A percentile compares a stretch with the other conserved stretches of the same genome.
phyloP scores from a whole-genome alignment of 352 stramenopile genomes.

The Phytopythium litorale region DNA sequence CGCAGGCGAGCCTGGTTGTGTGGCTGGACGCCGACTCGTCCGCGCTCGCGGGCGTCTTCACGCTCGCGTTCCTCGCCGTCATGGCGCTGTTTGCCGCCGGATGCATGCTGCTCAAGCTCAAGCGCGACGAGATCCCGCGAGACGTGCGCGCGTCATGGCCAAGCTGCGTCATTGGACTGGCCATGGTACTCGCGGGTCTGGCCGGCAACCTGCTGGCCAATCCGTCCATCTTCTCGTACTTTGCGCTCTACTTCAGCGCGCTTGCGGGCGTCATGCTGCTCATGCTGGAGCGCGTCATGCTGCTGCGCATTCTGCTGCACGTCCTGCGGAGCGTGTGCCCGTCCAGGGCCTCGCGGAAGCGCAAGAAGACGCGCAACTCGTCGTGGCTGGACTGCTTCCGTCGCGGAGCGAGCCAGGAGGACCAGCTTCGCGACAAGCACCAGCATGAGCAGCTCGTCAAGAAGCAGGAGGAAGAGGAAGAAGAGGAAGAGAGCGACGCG shows the following conservation, averaged over 20 bases:
- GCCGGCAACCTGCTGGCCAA: slow-evolving; percentile 68
- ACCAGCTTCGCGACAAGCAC: slow-evolving; percentile 6
- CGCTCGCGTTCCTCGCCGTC: slow-evolving; percentile 88
- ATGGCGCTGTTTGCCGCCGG: slow-evolving; percentile 91
- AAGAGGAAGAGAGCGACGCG: slow-evolving; percentile 21
- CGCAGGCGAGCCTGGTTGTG: slow-evolving; percentile 73
- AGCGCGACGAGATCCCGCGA: slow-evolving; percentile 88
- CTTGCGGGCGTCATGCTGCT: slow-evolving; percentile 72
- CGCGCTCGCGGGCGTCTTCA: slow-evolving; percentile 89
- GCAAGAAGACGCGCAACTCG: not conserved
- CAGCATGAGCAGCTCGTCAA: slow-evolving; percentile 6
- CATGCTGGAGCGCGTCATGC: slow-evolving; percentile 78
- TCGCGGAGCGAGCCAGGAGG: not conserved
- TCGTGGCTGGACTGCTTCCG: slow-evolving; percentile 1
- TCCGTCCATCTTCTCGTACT: slow-evolving; percentile 78
- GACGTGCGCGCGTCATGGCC: slow-evolving; percentile 83
- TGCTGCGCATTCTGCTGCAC: slow-evolving; percentile 69
- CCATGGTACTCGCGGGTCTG: slow-evolving; percentile 63
- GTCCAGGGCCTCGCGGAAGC: slow-evolving; percentile 19
- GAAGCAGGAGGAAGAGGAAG: slow-evolving; percentile 1
- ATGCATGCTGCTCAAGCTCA: slow-evolving; percentile 91
- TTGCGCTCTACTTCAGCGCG: slow-evolving; percentile 71
- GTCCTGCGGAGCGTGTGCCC: slow-evolving; percentile 58
- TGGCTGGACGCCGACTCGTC: slow-evolving; percentile 76
- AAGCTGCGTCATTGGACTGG: slow-evolving; percentile 70